phyloP scores from a whole-genome alignment of 2,329 filamentous ascomycete species.

The Botrytis porri region DNA sequence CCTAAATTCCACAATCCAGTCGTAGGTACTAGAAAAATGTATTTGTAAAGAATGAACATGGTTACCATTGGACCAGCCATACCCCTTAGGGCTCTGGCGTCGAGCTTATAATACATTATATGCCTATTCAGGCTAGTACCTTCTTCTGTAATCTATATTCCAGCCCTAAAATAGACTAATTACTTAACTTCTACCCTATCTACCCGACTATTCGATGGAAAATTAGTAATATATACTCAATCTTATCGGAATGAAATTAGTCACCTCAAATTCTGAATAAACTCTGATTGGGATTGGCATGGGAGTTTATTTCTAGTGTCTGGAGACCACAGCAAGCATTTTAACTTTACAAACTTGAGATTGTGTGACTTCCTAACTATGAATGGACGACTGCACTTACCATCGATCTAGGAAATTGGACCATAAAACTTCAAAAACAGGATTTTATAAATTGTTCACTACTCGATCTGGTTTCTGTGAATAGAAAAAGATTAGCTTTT shows the following conservation, averaged over 20 bases:
- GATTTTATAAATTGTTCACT: neutral
- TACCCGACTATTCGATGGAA: neutral
- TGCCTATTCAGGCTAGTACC: too few relatives aligned
- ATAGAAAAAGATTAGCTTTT: neutral
- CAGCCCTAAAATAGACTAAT: neutral
- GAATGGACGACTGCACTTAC: neutral
- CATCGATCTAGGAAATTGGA: neutral
- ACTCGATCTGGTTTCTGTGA: fast-evolving
- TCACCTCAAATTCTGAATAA: neutral
- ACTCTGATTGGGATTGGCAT: neutral
- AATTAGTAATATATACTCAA: neutral
- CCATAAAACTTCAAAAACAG: neutral
- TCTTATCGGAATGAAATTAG: neutral
- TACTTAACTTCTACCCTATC: neutral
- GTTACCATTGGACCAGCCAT: too few relatives aligned
- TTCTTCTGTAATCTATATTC: neutral
- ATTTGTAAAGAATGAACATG: too few relatives aligned
- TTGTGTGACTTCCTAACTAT: neutral
- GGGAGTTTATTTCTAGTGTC: neutral
- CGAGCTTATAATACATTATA: too few relatives aligned
- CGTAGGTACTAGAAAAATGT: too few relatives aligned
- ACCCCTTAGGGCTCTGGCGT: too few relatives aligned
- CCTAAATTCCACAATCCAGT: neutral
- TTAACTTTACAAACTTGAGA: neutral
- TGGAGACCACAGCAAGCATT: neutral